phyloP scores from a whole-genome alignment of 305 asterid genomes.

The Fraxinus ornus region DNA sequence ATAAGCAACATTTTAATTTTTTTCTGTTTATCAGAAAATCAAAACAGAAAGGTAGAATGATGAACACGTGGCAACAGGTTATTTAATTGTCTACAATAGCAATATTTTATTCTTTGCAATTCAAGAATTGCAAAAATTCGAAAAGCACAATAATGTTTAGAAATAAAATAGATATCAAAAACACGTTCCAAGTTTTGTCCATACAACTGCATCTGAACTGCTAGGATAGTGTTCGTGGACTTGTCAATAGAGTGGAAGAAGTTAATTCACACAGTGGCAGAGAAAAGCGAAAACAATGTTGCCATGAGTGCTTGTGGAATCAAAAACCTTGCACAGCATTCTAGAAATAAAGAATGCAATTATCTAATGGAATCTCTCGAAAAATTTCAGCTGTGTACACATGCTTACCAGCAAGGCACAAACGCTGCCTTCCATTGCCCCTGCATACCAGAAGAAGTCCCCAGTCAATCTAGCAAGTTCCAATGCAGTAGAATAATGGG shows the following conservation, averaged over 20 bases:
- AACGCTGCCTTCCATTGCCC: constrained; percentile 97
- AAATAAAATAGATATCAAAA: background rate
- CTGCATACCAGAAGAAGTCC: constrained; percentile 97
- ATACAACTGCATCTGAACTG: background rate
- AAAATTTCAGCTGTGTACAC: background rate
- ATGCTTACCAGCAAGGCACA: constrained; percentile 88
- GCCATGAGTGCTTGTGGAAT: background rate
- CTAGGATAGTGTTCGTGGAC: background rate
- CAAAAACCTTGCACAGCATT: constrained; percentile 1
- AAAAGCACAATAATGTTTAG: background rate
- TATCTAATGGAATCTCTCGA: background rate
- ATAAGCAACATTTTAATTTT: background rate
- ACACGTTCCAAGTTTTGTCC: background rate
- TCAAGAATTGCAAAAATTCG: background rate
- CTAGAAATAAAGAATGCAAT: background rate
- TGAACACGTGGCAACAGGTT: background rate
- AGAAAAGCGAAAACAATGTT: background rate
- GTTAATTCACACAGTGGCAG: background rate
- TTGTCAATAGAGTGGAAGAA: background rate
- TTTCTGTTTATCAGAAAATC: background rate
- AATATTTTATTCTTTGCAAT: background rate
- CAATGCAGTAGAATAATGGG: constrained; percentile 83
- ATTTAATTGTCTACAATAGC: background rate
- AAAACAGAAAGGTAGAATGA: background rate
- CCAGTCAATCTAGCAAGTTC: constrained; percentile 96